Evolutionary conservation across 805 yeast species (phyloP), one percentile per base, ranked within the genome.

Genomic region (Candida maltosa): DNA sequence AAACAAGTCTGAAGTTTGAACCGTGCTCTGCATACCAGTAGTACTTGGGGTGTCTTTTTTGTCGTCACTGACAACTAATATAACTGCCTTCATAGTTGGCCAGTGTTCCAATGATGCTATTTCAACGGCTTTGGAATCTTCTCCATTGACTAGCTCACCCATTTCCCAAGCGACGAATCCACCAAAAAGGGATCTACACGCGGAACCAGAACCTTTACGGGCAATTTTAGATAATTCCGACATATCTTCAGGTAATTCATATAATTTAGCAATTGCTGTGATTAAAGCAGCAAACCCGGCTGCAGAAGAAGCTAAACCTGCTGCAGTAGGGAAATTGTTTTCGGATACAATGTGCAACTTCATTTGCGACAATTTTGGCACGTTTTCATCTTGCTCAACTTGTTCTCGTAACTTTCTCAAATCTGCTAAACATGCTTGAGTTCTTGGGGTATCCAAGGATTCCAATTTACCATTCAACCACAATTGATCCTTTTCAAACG

Each of bases 101-200:
- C 98, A 93, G 60, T 87, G 95, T 23, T 67, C 69, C 48, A 72
- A 54, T 6, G 95, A 83, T 3, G 96, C 95, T 26, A 93, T 77
- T 65, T 89, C 87, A 19, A 88, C 95, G 3, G 99, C 99, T 49
- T 79, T 82, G 10, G 97, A 89, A 64, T 93, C 98, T 29, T 76
- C 70, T n/a, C 98, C 98, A 54, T 88, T 83, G 0, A 45, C 62
- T 39, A 54, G 44, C 3, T 49, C 46, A 38, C 99, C 99, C 97
- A 89, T 88, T 60, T 93, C 96, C 99, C 99, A 93, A 3, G 97
- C 97, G 9, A 93, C 99, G 55, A 80, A 93, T 6, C 99, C 99
- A 31, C 98, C 97, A 62, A 87, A 87, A 43, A 93, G 69, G 6
- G 97, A 93, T 60, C 99, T 76, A 65, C 99, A 93, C 5, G 98